Evolutionary conservation across 1,139 yeast genomes (phyloP).

Genomic region (Pichia sp.): DNA sequence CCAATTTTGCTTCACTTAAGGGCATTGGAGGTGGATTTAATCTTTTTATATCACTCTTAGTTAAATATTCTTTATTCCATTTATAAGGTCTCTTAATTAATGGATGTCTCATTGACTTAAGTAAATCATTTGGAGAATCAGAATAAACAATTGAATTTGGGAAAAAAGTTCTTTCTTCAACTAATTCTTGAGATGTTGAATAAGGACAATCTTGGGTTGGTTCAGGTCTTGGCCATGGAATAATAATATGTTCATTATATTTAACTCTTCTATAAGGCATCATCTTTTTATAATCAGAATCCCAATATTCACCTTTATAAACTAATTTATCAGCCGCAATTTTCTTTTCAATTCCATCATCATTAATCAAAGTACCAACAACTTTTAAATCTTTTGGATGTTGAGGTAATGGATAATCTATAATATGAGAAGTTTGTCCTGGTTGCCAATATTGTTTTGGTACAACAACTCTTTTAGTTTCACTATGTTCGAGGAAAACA

Average conservation of each 20-base stretch:
- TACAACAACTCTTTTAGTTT: conserved; percentile 44
- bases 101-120: conserved; percentile 65
- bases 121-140: conserved; percentile 64
- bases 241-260: conserved; percentile 55
- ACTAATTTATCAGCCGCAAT: conserved; percentile 75
- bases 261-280: conserved; percentile 74
- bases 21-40: conserved; percentile 78
- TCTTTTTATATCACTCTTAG: conserved; percentile 56
- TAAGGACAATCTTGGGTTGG: conserved; percentile 51
- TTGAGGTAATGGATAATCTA: conserved; percentile 51
- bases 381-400: conserved; percentile 61
- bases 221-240: conserved; percentile 91
- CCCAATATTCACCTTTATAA: conserved; percentile 64
- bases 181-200: conserved; percentile 55
- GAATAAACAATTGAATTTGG: conserved; percentile 60
- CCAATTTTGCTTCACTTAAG: conserved; percentile 54
- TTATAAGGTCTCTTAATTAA: conserved; percentile 53
- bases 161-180: conserved; percentile 68
- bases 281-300: conserved; percentile 65
- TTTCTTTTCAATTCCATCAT: conserved; percentile 49
- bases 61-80: conserved; percentile 45
- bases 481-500: conserved; percentile 50
- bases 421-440: conserved; percentile 65
- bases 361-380: conserved; percentile 69
- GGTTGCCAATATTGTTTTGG: conserved; percentile 73